These are phyloP conservation scores for Pinus tabuliformis DNA, from an alignment of 75 land plant species.

Conservation along the genomic window DNA sequence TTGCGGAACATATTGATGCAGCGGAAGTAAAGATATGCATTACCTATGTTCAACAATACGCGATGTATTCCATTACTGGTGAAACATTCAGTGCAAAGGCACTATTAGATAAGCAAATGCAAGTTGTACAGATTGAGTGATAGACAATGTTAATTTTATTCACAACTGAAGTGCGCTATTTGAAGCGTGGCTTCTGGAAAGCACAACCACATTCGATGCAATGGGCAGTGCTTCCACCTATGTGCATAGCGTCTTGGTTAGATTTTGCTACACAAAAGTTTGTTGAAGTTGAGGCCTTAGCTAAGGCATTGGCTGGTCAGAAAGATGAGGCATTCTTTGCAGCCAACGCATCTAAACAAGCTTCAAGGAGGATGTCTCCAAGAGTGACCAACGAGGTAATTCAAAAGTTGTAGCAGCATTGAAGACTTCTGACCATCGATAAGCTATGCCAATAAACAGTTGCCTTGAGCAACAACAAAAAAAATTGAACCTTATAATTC, in stretches of 20 bases:
- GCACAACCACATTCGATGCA: no score
- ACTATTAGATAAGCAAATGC: no score
- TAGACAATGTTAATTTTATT: no score
- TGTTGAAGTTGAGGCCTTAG: constrained; percentile 61
- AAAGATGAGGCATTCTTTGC: constrained; percentile 57
- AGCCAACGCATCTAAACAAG: constrained; percentile 31
- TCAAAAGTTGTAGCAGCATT: constrained; percentile 44
- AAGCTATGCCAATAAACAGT: constrained; percentile 56
- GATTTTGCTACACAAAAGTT: constrained; percentile 68
- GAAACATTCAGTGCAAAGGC: no score
- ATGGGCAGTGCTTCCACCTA: no score
- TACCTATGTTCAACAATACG: no score
- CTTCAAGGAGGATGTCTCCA: constrained; percentile 33
- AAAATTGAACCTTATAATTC: constrained; percentile 71
- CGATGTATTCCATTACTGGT: no score
- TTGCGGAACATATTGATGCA: no score
- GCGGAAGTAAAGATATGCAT: no score
- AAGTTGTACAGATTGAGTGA: no score
- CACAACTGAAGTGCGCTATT: no score
- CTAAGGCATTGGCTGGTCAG: constrained; percentile 68
- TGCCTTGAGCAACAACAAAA: constrained; percentile 83
- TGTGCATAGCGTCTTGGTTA: constrained; percentile 42
- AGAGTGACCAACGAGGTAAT: constrained; percentile 32
- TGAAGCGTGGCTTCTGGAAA: no score
- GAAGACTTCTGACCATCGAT: constrained; percentile 70